Base-by-base conservation (phyloP, 163 green algal genomes). In the Chlorella variabilis region DNA sequence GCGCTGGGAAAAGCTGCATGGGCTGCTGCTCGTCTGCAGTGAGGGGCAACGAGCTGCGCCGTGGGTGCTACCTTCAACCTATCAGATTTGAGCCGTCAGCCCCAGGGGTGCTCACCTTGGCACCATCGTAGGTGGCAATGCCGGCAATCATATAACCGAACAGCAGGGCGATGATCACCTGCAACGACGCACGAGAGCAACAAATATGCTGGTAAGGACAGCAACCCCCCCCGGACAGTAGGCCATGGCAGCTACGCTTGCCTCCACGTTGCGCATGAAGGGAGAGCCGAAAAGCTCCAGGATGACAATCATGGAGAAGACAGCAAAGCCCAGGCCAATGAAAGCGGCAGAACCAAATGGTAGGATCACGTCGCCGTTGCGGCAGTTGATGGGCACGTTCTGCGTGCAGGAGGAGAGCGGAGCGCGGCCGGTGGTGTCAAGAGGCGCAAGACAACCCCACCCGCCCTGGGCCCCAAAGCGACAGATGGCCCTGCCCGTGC, bases 221-320 rank as follows among this genome's bases (percentile, higher is more conserved):
- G n/a, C n/a, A n/a, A n/a, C n/a, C n/a, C n/a, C n/a, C 13, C 17
- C 48, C 92, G 23, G 94, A 85, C 38, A 95, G 83, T 42, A 97
- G 86, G 9, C 86, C 85, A n/a, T 95, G 80, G 34, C 94, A n/a
- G n/a, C 82, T 27, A 96, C 87, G 68, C n/a, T n/a, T n/a, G n/a
- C n/a, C n/a, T 91, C 80, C 34, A 78, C 81, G 80, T 97, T 97
- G 48, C 91, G 89, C 83, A 97, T 90, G 84, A 97, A 96, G 51
- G 93, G 94, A 0, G 88, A 94, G 59, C 94, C 94, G 67, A 97
- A 96, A n/a, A 81, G 76, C 84, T 97, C 94, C 36, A 96, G 68
- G 25, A 95, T 65, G 21, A 97, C 74, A 29, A 97, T 87, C 27
- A 90, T 87, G 58, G 90, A 59, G 78, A 94, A 91, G 17, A 94